Evolutionary conservation across 2,329 filamentous ascomycete genomes (phyloP).

Genomic region (Colletotrichum tabaci): DNA sequence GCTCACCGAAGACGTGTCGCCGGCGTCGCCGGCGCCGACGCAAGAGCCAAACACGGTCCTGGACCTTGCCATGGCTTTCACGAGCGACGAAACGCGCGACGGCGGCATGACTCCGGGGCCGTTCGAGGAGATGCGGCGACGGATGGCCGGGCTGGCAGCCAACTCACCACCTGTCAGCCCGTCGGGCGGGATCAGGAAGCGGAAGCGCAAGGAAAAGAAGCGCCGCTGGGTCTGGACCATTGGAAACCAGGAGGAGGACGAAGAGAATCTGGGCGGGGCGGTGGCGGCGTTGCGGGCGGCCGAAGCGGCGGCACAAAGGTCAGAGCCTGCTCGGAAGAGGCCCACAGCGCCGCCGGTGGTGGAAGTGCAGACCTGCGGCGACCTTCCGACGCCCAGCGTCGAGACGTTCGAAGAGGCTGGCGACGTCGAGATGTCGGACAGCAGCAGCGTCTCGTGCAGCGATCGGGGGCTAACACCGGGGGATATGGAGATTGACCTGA

Average conservation of each 20-base stretch:
- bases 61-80: slow-evolving; percentile 67
- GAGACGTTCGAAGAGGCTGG: slow-evolving; percentile 53
- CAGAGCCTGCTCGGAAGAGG: slow-evolving; percentile 33
- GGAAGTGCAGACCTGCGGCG: slow-evolving; percentile 41
- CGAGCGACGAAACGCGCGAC: slow-evolving; percentile 69
- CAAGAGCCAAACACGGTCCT: slow-evolving; percentile 58
- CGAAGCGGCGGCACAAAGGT: slow-evolving; percentile 46
- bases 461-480: slow-evolving; percentile 48
- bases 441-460: slow-evolving; percentile 55
- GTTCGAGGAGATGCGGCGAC: slow-evolving; percentile 74
- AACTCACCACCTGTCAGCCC: slow-evolving; percentile 57
- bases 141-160: slow-evolving; percentile 65
- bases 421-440: slow-evolving; percentile 68
- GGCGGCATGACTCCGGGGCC: slow-evolving; percentile 75
- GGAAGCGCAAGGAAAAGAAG: slow-evolving; percentile 72
- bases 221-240: slow-evolving; percentile 78
- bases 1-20: slow-evolving; percentile 70
- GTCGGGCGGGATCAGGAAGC: slow-evolving; percentile 64
- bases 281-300: slow-evolving; percentile 57
- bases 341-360: slow-evolving; percentile 25
- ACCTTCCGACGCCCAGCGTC: slow-evolving; percentile 59
- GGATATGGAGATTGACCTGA: slow-evolving; percentile 55
- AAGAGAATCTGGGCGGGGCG: slow-evolving; percentile 60
- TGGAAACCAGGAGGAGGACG: slow-evolving; percentile 64
- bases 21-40: slow-evolving; percentile 56